Evolutionary conservation across 352 stramenopile genomes (phyloP), one percentile per base, ranked within the genome.

Genomic region (Phytophthora sansomeana): DNA sequence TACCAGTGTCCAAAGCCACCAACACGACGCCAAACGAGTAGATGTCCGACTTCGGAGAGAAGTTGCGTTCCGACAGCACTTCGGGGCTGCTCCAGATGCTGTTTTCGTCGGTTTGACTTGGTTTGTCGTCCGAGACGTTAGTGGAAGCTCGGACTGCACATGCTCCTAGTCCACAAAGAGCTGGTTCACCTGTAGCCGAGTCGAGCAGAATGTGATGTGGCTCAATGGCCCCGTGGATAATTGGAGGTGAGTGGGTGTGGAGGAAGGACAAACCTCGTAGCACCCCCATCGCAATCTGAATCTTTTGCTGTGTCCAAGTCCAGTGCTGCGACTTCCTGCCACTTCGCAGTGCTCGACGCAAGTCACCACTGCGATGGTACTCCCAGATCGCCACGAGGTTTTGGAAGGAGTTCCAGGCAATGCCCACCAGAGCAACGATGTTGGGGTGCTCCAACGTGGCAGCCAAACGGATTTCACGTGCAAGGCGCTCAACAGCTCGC

Each of bases 381-480:
- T 88, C 78, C 42, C 83, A 74, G 33, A 85, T 63, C 43, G 80
- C 72, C 21, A 80, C 67, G 13, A 87, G 52, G 35, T 87, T 83
- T 49, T 86, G 78, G 51, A 90, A 85, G 4, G 74, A 83, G 35
- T 80, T 84, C 79, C 81, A 92, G 11, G 81, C 80, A 58, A 87
- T 76, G 5, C 79, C 83, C 8, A 86, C 39, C 19, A 90, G 64
- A n/a, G 60, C 62, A 6, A 88, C 71, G 21, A 92, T 78, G 50
- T 92, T 87, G 0, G 74, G 75, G 36, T 92, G 83, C 10, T 78
- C 52, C 21, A 92, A 58, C 5, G 60, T 77, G 7, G 72, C 74
- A n/a, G 74, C 75, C 28, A 92, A 60, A 35, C 75, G 76, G 52
- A 90, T 88, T 62, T 92, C 81, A 28, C 63, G 63, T 1, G 80